Conservation (phyloP, 164 flowering plant species). For the grape (Vitis vinifera) region ASM3070453v1 NC_081815.1:18613501-18614000, state of each 20-base stretch:
- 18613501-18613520: not conserved
- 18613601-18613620: conserved; percentile 16
- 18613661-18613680: not conserved
- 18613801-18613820: conserved; percentile 10
- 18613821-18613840: conserved; percentile 41
- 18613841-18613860: conserved; percentile 33
- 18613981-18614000: too few species aligned
- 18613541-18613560: conserved; percentile 11
- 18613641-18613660: not conserved
- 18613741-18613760: conserved; percentile 1
- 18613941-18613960: too few species aligned
- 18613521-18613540: not conserved
- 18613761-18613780: conserved; percentile 34
- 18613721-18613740: conserved; percentile 5
- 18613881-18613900: conserved; percentile 3
- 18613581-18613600: not conserved
- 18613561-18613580: conserved; percentile 7
- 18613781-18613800: conserved; percentile 37
- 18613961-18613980: too few species aligned
- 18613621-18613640: conserved; percentile 13
- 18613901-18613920: not conserved
- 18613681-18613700: not conserved
- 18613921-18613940: not conserved
- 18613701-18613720: conserved; percentile 1
- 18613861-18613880: conserved; percentile 3